Conservation (phyloP, 1,284 basidiomycete genomes). For the Ceratobasidium theobromae region DNA sequence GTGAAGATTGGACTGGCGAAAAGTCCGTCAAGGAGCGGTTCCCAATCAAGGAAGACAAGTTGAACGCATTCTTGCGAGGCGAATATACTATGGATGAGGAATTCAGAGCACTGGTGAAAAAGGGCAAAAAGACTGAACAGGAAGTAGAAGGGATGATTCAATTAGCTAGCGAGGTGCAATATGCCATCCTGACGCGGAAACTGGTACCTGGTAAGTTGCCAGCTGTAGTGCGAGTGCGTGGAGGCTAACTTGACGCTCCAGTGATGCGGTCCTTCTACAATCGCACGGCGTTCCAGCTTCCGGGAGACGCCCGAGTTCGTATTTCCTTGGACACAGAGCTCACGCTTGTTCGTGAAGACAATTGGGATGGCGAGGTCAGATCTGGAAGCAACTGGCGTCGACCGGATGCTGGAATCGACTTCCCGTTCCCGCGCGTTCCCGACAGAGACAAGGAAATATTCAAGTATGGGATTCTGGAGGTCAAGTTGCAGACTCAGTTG, state of each 20-base stretch:
- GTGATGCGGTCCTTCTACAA: slow-evolving; percentile 99
- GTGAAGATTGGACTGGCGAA: slow-evolving; percentile 99
- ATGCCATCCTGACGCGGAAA: slow-evolving; percentile 82
- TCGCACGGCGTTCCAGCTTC: slow-evolving; percentile 97
- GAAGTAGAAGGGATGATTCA: slow-evolving; percentile 96
- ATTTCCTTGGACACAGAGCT: slow-evolving; percentile 98
- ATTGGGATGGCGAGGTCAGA: slow-evolving; percentile 86
- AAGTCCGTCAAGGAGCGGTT: slow-evolving; percentile 99
- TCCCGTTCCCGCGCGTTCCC: slow-evolving; percentile 80
- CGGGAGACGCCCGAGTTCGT: slow-evolving; percentile 95
- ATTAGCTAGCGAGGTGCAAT: slow-evolving; percentile 95
- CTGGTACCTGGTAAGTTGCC: slow-evolving; percentile 70
- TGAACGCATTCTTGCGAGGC: slow-evolving; percentile 89
- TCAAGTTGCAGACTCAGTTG: slow-evolving; percentile 95
- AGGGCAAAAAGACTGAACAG: slow-evolving; percentile 91
- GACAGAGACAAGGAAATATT: slow-evolving; percentile 88
- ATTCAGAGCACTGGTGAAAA: slow-evolving; percentile 84
- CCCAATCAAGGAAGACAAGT: slow-evolving; percentile 92
- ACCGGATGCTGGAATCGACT: slow-evolving; percentile 90
- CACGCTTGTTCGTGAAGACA: slow-evolving; percentile 92
- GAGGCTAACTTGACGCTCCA: slow-evolving; percentile 39
- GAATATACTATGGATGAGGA: slow-evolving; percentile 94
- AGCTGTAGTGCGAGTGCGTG: background rate
- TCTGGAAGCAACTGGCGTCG: slow-evolving; percentile 91
- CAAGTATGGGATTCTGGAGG: slow-evolving; percentile 93